phyloP scores from a whole-genome alignment of 2,329 filamentous ascomycete genomes.

The Scytalidium lignicola region DNA sequence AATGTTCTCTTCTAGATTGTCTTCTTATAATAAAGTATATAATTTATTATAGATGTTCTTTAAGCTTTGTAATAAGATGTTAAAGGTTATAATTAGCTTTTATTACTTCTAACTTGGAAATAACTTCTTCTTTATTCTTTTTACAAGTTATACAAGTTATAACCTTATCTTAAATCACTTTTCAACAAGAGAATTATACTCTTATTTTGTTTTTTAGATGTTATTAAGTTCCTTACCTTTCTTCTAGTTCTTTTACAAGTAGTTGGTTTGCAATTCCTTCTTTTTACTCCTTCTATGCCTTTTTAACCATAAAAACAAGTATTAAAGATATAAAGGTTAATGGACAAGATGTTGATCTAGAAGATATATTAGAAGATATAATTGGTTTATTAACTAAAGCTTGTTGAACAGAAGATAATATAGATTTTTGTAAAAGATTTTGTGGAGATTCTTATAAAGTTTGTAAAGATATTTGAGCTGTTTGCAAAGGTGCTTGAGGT shows the following conservation, averaged over 20 bases:
- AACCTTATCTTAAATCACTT: conserved; percentile 5
- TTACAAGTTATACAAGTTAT: neutral
- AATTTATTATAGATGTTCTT: neutral
- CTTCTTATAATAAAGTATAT: no score
- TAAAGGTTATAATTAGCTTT: neutral
- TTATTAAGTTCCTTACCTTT: conserved; percentile 1
- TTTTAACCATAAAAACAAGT: conserved; percentile 1
- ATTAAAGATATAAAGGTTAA: neutral
- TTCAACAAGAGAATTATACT: conserved; percentile 3
- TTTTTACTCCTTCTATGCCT: conserved; percentile 6
- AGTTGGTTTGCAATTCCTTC: conserved; percentile 3
- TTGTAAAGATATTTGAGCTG: neutral
- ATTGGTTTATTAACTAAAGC: neutral
- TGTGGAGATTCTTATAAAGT: neutral
- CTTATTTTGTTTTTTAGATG: neutral
- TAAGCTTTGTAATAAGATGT: neutral
- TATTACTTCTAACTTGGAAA: conserved; percentile 2
- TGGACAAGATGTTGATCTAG: neutral
- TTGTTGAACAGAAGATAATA: neutral
- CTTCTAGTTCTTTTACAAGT: conserved; percentile 4
- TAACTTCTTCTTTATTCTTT: neutral
- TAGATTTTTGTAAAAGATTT: neutral
- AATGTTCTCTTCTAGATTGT: no score
- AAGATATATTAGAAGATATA: neutral
- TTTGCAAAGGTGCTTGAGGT: neutral